Evolutionary conservation across 352 stramenopile species (phyloP).

Genomic region (Globisporangium heterothallicum): DNA sequence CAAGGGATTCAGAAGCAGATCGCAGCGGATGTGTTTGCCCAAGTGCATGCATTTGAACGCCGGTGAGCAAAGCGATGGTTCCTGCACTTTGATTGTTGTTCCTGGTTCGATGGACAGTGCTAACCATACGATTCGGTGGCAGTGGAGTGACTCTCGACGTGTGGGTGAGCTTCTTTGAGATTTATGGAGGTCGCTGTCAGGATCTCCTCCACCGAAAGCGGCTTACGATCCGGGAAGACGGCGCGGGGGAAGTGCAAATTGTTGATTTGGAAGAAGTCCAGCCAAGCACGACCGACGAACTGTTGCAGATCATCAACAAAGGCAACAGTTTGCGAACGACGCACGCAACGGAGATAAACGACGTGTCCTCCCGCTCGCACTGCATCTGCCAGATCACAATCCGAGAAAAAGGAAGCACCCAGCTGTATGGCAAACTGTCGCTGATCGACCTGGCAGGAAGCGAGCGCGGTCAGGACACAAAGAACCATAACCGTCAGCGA

Average conservation of each 20-base stretch:
- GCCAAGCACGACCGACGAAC: conserved; percentile 78
- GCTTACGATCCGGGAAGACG: conserved; percentile 93
- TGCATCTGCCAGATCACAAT: conserved; percentile 94
- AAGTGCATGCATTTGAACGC: conserved; percentile 52
- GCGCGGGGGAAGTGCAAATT: conserved; percentile 92
- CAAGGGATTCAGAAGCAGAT: conserved; percentile 83
- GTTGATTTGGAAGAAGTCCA: conserved; percentile 92
- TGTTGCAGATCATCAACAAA: conserved; percentile 91
- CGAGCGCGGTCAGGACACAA: conserved; percentile 94
- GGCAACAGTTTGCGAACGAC: conserved; percentile 93
- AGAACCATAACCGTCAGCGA: conserved; percentile 89
- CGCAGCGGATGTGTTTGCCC: conserved; percentile 65
- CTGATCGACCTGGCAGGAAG: conserved; percentile 97
- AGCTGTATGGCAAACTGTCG: conserved; percentile 86
- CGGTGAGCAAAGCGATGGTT: conserved; percentile 9
- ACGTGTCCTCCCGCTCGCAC: conserved; percentile 92
- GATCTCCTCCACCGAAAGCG: conserved; percentile 90
- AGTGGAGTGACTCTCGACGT: conserved; percentile 74
- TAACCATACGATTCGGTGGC: too few species aligned
- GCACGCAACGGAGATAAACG: conserved; percentile 95
- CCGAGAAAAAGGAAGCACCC: conserved; percentile 39
- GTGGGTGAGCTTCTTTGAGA: conserved; percentile 95
- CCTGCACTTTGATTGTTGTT: neutral
- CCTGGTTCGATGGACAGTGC: too few species aligned
- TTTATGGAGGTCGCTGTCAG: conserved; percentile 95